phyloP scores from a whole-genome alignment of 1,284 basidiomycete genomes.

The Phaffia rhodozyma region DNA sequence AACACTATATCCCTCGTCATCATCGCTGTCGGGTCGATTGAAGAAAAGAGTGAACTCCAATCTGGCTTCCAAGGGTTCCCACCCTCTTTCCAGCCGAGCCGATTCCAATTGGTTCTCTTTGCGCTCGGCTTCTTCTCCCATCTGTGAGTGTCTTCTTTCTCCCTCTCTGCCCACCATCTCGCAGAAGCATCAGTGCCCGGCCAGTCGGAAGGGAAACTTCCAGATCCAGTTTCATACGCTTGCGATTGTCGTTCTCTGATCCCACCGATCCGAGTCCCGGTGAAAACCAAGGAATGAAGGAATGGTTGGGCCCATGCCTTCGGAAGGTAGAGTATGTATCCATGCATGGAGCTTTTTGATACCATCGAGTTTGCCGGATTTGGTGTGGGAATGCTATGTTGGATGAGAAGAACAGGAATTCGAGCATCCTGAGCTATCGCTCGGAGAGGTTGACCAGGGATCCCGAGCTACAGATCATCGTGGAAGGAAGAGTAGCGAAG shows the following conservation, averaged over 20 bases:
- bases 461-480: slow-evolving; percentile 42
- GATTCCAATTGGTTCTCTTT: slow-evolving; percentile 60
- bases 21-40: neutral
- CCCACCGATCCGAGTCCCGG: slow-evolving; percentile 66
- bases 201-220: slow-evolving; percentile 72
- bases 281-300: slow-evolving; percentile 62
- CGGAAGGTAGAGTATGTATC: slow-evolving; percentile 73
- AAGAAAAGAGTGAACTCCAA: slow-evolving; percentile 48
- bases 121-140: slow-evolving; percentile 75
- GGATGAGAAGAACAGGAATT: slow-evolving; percentile 66
- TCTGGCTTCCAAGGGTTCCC: slow-evolving; percentile 56
- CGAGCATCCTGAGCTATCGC: slow-evolving; percentile 61
- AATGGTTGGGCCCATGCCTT: slow-evolving; percentile 80
- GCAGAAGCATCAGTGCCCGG: slow-evolving; percentile 48
- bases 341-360: slow-evolving; percentile 43
- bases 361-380: slow-evolving; percentile 24
- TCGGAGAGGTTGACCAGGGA: slow-evolving; percentile 60
- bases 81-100: slow-evolving; percentile 45
- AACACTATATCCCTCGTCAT: neutral
- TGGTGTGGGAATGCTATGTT: slow-evolving; percentile 51
- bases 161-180: slow-evolving; percentile 41
- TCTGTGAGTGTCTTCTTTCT: slow-evolving; percentile 40
- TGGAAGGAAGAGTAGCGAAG: neutral
- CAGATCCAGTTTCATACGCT: slow-evolving; percentile 59
- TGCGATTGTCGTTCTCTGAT: slow-evolving; percentile 64